Evolutionary conservation across 305 asterid genomes (phyloP).

Genomic region (Solanum hybrid): DNA sequence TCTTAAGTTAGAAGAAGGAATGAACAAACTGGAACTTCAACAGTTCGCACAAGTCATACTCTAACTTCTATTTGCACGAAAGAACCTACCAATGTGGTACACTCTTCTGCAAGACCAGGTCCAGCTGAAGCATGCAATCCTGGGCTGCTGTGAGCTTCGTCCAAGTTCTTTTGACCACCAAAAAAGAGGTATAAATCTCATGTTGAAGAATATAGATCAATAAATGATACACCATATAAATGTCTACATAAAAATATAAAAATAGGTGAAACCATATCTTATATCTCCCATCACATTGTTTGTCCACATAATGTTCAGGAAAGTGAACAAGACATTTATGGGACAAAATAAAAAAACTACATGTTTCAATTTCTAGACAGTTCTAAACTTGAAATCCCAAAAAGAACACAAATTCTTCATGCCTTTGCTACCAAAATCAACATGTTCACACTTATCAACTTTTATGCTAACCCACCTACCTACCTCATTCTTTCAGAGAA

Average conservation of each 20-base stretch:
- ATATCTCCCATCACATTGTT: neutral
- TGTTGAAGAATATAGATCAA: neutral
- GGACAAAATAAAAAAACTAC: neutral
- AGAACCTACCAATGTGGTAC: slow-evolving; percentile 54
- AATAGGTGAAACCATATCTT: neutral
- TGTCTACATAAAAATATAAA: neutral
- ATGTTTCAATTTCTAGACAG: neutral
- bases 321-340: neutral
- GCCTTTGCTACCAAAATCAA: neutral
- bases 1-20: neutral
- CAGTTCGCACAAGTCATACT: neutral
- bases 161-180: slow-evolving; percentile 50
- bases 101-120: slow-evolving; percentile 84
- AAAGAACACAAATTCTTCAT: neutral
- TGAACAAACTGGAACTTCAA: slow-evolving; percentile 1
- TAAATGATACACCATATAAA: neutral
- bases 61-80: neutral
- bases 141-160: slow-evolving; percentile 76
- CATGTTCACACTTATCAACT: neutral
- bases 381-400: neutral
- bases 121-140: slow-evolving; percentile 92
- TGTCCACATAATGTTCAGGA: neutral
- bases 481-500: neutral
- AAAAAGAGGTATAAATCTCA: slow-evolving; percentile 10
- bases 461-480: neutral